Evolutionary conservation across 179 eudicot genomes (phyloP).

Genomic region (Beta lomatogona): DNA sequence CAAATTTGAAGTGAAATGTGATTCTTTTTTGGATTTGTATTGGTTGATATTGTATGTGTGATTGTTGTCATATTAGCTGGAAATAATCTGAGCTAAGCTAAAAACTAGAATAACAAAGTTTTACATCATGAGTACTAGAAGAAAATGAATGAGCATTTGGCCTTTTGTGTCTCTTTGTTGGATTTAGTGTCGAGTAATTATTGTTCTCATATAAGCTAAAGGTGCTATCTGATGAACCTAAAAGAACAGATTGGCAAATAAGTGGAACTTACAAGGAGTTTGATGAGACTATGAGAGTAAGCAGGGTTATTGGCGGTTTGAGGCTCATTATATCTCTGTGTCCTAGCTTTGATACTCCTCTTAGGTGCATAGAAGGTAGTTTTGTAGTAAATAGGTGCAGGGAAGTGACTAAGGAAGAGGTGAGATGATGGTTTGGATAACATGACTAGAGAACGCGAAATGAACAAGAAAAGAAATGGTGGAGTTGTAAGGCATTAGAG

Average conservation of each 20-base stretch:
- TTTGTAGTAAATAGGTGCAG: not conserved
- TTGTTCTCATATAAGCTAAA: not conserved
- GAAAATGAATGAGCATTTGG: not conserved
- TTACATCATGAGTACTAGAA: not conserved
- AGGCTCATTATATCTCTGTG: not conserved
- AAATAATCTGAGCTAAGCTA: not conserved
- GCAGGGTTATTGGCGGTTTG: not conserved
- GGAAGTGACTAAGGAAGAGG: not conserved
- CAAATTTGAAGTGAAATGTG: not conserved
- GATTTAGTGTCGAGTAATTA: not conserved
- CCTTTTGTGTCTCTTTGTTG: not conserved
- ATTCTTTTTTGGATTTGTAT: slow-evolving; percentile 1
- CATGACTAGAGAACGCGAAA: not conserved
- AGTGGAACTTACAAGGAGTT: not conserved
- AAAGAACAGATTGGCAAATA: not conserved
- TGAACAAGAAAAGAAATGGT: not conserved
- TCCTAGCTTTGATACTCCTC: not conserved
- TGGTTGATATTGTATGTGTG: not conserved
- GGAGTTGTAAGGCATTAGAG: not conserved
- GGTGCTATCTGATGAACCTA: not conserved
- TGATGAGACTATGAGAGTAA: not conserved
- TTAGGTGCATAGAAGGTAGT: not conserved
- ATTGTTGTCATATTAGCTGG: no score
- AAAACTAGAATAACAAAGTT: not conserved
- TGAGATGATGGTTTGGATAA: not conserved